Base-by-base conservation (phyloP, 2,329 filamentous ascomycete genomes). In the Boeremia exigua region DNA sequence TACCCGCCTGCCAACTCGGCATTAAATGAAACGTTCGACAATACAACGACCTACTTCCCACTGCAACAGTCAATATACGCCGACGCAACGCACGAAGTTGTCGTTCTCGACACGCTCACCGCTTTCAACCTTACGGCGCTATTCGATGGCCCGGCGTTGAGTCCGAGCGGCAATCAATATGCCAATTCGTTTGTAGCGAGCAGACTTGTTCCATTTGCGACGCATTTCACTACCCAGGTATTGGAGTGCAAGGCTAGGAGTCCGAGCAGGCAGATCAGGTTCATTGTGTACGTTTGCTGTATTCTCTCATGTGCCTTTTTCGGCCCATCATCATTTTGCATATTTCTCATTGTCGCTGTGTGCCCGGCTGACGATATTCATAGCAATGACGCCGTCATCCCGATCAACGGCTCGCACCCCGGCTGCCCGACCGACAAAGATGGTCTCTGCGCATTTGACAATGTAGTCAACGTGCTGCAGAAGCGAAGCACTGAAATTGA, bases 61-160 rank as follows among this genome's bases (percentile, higher is more conserved):
- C 71, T 79, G 8, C 72, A 76, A 51, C 77, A 80, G 60, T 76
- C 73, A 37, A 78, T 79, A 49, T 79, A 79, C 44, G 68, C 68
- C 0, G 69, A 72, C 57, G 77, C 78, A 12, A 79, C 77, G 6
- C 78, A 79, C 58, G 77, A 80, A 59, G 77, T 79, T 2, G 68
- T 72, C 12, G 66, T 73, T 2, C 62, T 73, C 4, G 70, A 73
- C 40, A 57, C 59, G 6, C 64, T 73, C 0, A 66, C 55, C 2
- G 70, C 67, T 0, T 72, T 73, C 38, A 73, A 72, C 33, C 29
- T 72, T n/a, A 71, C 67, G 0, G 68, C 69, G 1, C 38, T 72
- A 29, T 72, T 72, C 39, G 58, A 63, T 6, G 69, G 69, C 1
- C 61, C 63, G 3, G 66, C 68, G 0, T 48, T 71, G n/a, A 65